phyloP scores from a whole-genome alignment of 106 monocot species.

The Ottelia alismoides region DNA sequence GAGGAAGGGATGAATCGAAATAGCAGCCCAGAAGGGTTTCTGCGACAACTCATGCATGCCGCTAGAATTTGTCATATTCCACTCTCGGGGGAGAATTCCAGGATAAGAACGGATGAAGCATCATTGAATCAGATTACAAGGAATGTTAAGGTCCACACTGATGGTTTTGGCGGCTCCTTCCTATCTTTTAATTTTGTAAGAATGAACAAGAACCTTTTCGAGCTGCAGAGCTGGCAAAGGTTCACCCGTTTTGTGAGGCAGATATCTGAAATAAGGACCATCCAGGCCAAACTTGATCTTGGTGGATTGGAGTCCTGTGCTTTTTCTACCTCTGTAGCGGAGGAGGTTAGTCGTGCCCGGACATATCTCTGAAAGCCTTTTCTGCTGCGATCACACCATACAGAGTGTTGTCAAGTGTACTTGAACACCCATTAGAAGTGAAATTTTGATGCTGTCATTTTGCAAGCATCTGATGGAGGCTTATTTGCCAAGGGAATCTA shows the following conservation, averaged over 20 bases:
- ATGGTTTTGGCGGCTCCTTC: constrained; percentile 16
- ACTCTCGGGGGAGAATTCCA: constrained; percentile 48
- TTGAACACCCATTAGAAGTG: too few species aligned
- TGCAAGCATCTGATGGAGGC: too few species aligned
- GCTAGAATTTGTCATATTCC: constrained; percentile 55
- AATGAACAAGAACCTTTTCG: constrained; percentile 57
- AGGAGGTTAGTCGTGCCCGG: too few species aligned
- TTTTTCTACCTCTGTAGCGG: too few species aligned
- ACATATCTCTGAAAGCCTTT: too few species aligned
- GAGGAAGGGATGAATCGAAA: constrained; percentile 21
- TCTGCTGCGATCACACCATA: too few species aligned
- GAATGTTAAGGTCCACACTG: constrained; percentile 36
- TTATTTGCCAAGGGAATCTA: too few species aligned
- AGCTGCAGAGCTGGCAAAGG: constrained; percentile 48
- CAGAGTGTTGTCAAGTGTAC: too few species aligned
- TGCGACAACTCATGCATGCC: constrained; percentile 40
- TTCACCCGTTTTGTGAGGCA: constrained; percentile 58
- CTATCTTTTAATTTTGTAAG: constrained; percentile 76
- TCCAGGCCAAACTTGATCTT: constrained; percentile 38
- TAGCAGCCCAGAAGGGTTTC: constrained; percentile 64
- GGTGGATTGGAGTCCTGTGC: constrained; percentile 14
- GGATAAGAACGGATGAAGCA: constrained; percentile 40
- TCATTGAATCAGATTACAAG: constrained; percentile 43
- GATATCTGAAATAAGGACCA: constrained; percentile 56
- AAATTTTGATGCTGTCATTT: too few species aligned